Conservation (phyloP, 2,329 filamentous ascomycete genomes). For the Pseudonectria buxi region DNA sequence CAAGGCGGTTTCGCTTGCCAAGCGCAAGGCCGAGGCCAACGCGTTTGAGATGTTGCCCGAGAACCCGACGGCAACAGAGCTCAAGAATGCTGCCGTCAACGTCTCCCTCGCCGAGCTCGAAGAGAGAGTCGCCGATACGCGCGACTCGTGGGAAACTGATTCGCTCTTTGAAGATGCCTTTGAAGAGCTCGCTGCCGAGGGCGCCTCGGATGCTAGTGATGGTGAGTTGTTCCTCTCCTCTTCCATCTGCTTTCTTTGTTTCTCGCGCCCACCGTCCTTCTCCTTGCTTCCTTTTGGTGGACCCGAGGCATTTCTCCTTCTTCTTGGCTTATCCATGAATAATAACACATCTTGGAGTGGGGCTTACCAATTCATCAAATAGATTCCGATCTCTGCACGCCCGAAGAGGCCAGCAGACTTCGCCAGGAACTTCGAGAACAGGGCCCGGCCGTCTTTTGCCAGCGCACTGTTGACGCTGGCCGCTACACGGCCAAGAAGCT, state of each 20-base stretch:
- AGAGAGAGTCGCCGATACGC: slow-evolving; percentile 44
- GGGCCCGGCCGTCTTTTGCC: slow-evolving; percentile 72
- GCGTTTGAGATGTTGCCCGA: slow-evolving; percentile 29
- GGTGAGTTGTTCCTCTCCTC: slow-evolving; percentile 31
- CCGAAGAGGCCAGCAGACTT: slow-evolving; percentile 61
- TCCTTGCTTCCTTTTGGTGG: slow-evolving; percentile 1
- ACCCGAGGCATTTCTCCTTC: slow-evolving; percentile 6
- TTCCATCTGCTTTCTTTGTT: slow-evolving; percentile 6
- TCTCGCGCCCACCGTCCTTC: not conserved
- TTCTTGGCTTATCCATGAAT: not conserved
- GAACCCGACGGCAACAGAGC: slow-evolving; percentile 29
- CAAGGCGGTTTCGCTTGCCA: slow-evolving; percentile 26
- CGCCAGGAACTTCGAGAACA: slow-evolving; percentile 66
- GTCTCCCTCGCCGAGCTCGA: slow-evolving; percentile 40
- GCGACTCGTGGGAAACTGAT: slow-evolving; percentile 56
- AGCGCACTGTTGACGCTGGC: slow-evolving; percentile 61
- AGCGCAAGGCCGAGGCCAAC: slow-evolving; percentile 28
- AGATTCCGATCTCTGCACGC: slow-evolving; percentile 51
- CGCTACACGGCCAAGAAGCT: slow-evolving; percentile 73
- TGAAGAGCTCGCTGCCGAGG: slow-evolving; percentile 50
- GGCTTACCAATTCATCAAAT: slow-evolving; percentile 2
- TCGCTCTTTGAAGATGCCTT: slow-evolving; percentile 58
- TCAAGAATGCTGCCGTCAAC: slow-evolving; percentile 29
- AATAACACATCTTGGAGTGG: not conserved
- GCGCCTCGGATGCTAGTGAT: slow-evolving; percentile 36